Evolutionary conservation across 2,329 filamentous ascomycete species (phyloP), one percentile per base, ranked within the genome.

Genomic region (Gremmenia infestans): DNA sequence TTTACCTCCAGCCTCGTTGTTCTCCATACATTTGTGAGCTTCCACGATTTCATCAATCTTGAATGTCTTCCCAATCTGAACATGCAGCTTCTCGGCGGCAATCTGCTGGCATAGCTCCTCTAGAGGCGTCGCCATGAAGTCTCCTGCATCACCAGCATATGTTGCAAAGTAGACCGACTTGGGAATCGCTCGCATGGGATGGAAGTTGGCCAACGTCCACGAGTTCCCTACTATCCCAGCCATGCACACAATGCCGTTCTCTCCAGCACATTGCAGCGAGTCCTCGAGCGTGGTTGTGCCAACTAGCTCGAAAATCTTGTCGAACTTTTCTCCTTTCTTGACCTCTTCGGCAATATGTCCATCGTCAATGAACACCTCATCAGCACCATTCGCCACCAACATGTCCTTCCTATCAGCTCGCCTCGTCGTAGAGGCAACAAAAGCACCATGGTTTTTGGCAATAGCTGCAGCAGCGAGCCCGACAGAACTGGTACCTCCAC

Each of bases 281-380:
- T 78, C 77, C 5, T 65, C 60, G 23, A 79, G 60, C 0, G 72
- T 75, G 2, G 67, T 71, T 1, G 71, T 72, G 0, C 76, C 77
- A 22, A 77, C 68, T 8, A 80, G 65, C 63, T 80, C 76, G 14
- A 79, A 68, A 5, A 78, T 70, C 57, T 78, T 78, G 56, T 77
- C 71, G 36, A 72, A 75, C 9, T 67, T 68, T n/a, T 68, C 28
- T 32, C 28, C 9, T 12, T 32, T 68, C 52, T 45, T 62, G 4
- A 77, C 68, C 56, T 74, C 64, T 2, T 63, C 63, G 0, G 70
- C 70, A 36, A 79, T 68, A 8, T 60, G 62, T 1, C 76, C 75
- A 60, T 71, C 65, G 60, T 79, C 76, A 48, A 78, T 62, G 36
- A 78, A 65, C 8, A 78, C 72, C 55, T 75, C 68, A 59, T 76